phyloP scores from a whole-genome alignment of 2,329 filamentous ascomycete species.

The Cordyceps farinosa region DNA sequence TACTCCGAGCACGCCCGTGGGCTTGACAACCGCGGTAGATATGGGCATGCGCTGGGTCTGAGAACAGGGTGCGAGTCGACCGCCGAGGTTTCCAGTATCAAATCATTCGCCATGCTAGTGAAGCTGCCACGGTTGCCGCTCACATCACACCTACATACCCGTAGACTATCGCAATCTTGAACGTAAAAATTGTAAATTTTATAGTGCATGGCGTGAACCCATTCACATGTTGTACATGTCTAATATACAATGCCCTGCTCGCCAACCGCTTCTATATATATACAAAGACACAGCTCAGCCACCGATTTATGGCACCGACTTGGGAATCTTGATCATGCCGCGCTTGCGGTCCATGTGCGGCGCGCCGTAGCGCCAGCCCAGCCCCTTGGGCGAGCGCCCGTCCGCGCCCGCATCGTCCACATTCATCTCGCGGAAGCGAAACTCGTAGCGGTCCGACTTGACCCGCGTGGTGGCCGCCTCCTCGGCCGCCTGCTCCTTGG shows the following conservation, averaged over 20 bases:
- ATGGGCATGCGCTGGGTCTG: too few species aligned
- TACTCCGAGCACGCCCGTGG: too few species aligned
- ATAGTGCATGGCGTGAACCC: not conserved
- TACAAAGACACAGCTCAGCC: not conserved
- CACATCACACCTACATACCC: not conserved
- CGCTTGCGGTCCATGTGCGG: conserved; percentile 60
- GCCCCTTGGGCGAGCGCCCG: conserved; percentile 48
- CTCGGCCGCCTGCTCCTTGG: conserved; percentile 32
- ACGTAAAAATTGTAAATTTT: not conserved
- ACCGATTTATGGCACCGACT: conserved; percentile 48
- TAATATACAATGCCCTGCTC: conserved; percentile 14
- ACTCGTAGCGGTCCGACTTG: conserved; percentile 54
- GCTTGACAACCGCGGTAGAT: too few species aligned
- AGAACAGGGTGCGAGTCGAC: too few species aligned
- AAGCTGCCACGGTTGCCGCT: too few species aligned
- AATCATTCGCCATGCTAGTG: too few species aligned
- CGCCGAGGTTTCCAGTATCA: too few species aligned
- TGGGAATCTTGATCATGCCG: conserved; percentile 66
- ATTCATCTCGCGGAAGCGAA: conserved; percentile 58
- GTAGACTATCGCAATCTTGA: too few species aligned
- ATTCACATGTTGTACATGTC: conserved; percentile 8
- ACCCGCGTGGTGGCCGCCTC: conserved; percentile 43
- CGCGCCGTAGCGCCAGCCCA: conserved; percentile 62
- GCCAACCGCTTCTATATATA: conserved; percentile 8
- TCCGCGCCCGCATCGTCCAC: conserved; percentile 53